Evolutionary conservation across 345 rosid species (phyloP).

Genomic region (Nephelium lappaceum): DNA sequence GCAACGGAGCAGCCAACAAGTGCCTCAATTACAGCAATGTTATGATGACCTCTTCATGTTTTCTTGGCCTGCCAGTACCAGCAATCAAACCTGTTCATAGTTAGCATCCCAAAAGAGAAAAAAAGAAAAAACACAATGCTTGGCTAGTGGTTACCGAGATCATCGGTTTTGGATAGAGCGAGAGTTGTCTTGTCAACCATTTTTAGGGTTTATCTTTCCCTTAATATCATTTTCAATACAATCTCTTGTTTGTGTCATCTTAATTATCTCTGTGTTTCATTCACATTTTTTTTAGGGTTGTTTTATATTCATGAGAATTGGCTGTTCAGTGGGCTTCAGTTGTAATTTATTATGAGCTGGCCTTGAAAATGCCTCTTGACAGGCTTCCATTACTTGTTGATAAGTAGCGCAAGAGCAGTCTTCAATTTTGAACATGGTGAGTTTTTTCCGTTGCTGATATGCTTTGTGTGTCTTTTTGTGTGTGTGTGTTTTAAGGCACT

Average conservation of each 20-base stretch:
- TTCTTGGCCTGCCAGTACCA: conserved; percentile 38
- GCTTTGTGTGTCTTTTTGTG: not conserved
- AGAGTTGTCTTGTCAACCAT: not conserved
- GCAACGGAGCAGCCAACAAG: conserved; percentile 23
- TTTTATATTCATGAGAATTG: not conserved
- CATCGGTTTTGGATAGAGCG: not conserved
- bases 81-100: conserved; percentile 43
- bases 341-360: not conserved
- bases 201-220: not conserved
- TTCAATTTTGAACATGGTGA: not conserved
- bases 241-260: not conserved
- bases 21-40: conserved; percentile 33
- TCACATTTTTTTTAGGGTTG: too few relatives aligned
- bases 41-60: conserved; percentile 29
- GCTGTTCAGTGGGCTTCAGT: not conserved
- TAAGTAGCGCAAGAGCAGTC: not conserved
- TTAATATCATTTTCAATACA: not conserved
- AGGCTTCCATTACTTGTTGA: not conserved
- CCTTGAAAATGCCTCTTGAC: not conserved
- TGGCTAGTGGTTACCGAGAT: not conserved
- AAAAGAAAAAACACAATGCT: not conserved
- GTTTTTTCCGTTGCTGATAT: not conserved
- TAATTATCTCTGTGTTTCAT: too few relatives aligned
- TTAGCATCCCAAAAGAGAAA: not conserved
- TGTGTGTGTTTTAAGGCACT: too few relatives aligned